Conservation (phyloP, 352 stramenopile species). For the Phytopythium oedochilum region DNA sequence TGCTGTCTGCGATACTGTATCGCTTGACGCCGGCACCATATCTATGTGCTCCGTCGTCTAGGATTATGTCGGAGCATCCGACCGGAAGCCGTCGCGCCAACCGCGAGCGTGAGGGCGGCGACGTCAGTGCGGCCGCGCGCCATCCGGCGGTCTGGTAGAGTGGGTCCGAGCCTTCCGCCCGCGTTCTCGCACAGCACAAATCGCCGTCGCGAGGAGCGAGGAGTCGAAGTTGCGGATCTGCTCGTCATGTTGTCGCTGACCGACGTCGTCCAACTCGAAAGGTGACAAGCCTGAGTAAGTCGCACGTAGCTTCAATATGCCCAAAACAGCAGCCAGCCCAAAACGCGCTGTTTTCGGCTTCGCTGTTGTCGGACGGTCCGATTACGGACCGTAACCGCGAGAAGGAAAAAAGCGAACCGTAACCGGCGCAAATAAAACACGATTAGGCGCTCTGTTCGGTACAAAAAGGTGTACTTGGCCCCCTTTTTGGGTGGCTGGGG, state of each 20-base stretch:
- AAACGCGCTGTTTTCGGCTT: not conserved
- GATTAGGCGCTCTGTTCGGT: not conserved
- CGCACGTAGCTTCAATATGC: not conserved
- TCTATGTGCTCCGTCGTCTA: not conserved
- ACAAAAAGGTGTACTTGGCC: not conserved
- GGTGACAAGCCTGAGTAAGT: not conserved
- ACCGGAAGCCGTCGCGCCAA: no score
- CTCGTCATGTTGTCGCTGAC: no score
- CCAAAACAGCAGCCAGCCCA: not conserved
- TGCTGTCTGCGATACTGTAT: no score
- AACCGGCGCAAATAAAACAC: not conserved
- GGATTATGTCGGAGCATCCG: not conserved
- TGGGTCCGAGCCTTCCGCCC: not conserved
- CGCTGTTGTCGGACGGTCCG: not conserved
- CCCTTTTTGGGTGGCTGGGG: constrained; percentile 3
- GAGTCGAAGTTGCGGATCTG: no score
- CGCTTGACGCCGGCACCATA: not conserved
- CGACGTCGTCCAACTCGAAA: constrained; percentile 1
- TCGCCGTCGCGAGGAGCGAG: not conserved
- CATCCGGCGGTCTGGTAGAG: not conserved
- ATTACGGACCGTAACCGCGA: not conserved
- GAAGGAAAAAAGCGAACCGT: not conserved
- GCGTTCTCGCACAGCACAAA: not conserved
- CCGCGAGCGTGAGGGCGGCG: not conserved
- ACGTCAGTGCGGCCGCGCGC: not conserved